A percentile compares a stretch with the other conserved stretches of the same genome.
These are phyloP conservation scores for Dactylellina leptospora DNA, from an alignment of 2,329 filamentous ascomycete species.

Conservation along the genomic window DNA sequence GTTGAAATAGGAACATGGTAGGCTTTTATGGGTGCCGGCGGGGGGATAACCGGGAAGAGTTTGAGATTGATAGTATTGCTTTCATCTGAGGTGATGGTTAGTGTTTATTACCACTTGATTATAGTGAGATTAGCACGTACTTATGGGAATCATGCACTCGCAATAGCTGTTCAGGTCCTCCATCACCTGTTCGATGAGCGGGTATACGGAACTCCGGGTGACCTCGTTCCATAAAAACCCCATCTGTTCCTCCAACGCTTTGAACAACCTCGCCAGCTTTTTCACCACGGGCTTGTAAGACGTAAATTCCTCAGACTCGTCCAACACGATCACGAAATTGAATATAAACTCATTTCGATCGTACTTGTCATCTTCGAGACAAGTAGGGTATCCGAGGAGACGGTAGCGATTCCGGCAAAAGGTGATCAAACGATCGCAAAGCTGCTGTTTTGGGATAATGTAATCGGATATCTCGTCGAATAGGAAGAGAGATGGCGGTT, in stretches of 20 bases:
- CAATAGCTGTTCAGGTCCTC: constrained; percentile 96
- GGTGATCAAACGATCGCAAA: constrained; percentile 89
- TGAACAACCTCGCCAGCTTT: constrained; percentile 84
- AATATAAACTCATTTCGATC: constrained; percentile 97
- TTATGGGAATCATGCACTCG: constrained; percentile 97
- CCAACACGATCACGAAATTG: constrained; percentile 89
- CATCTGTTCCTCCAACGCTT: constrained; percentile 89
- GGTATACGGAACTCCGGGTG: constrained; percentile 74
- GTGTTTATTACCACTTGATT: not conserved
- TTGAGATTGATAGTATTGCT: constrained; percentile 97
- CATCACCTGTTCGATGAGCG: constrained; percentile 79
- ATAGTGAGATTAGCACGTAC: constrained; percentile 64
- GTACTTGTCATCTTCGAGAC: constrained; percentile 82
- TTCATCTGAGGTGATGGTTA: constrained; percentile 70
- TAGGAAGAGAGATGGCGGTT: constrained; percentile 73
- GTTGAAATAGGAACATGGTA: constrained; percentile 90
- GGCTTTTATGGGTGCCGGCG: constrained; percentile 78
- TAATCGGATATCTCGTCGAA: constrained; percentile 89
- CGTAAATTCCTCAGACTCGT: constrained; percentile 70
- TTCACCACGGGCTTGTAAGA: constrained; percentile 85
- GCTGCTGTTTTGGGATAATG: constrained; percentile 91
- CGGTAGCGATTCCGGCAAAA: constrained; percentile 78
- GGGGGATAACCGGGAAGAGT: constrained; percentile 82
- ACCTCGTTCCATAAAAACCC: constrained; percentile 77
- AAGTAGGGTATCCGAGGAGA: constrained; percentile 87